These are phyloP conservation scores for Iris pallida DNA, from an alignment of 116 monocot species.

Conservation along the genomic window DNA sequence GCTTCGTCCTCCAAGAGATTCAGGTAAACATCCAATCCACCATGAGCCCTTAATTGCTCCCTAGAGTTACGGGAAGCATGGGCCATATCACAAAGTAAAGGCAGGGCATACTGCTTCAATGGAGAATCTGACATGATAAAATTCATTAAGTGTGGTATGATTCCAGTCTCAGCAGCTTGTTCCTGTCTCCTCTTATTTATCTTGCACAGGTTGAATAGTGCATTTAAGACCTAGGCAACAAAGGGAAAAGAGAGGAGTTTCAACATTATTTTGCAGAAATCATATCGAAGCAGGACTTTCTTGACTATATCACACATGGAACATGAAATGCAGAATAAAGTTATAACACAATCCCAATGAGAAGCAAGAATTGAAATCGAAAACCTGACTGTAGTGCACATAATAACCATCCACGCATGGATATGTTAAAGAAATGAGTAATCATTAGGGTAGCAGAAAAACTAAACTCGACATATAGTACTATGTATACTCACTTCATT, in stretches of 20 bases:
- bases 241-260: background rate
- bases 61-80: conserved; percentile 96
- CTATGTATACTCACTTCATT: conserved; percentile 42
- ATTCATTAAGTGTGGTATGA: conserved; percentile 84
- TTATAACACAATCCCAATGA: background rate
- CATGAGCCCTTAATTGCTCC: conserved; percentile 88
- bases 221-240: conserved; percentile 59
- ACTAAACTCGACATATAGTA: background rate
- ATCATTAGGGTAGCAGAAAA: background rate
- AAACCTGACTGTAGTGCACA: background rate
- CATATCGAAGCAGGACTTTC: background rate
- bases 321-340: background rate
- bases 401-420: background rate
- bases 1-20: conserved; percentile 79
- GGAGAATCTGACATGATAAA: conserved; percentile 84
- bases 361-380: background rate
- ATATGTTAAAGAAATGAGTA: background rate
- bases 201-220: conserved; percentile 95
- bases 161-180: conserved; percentile 93
- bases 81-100: conserved; percentile 93
- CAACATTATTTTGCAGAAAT: background rate
- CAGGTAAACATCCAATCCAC: conserved; percentile 83
- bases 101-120: conserved; percentile 77
- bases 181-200: conserved; percentile 97
- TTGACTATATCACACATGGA: background rate